Percentiles rank a stretch among this genome's conserved stretches.
Conservation (phyloP, 768 basidiomycete genomes). For the Lactarius sanguifluus region DNA sequence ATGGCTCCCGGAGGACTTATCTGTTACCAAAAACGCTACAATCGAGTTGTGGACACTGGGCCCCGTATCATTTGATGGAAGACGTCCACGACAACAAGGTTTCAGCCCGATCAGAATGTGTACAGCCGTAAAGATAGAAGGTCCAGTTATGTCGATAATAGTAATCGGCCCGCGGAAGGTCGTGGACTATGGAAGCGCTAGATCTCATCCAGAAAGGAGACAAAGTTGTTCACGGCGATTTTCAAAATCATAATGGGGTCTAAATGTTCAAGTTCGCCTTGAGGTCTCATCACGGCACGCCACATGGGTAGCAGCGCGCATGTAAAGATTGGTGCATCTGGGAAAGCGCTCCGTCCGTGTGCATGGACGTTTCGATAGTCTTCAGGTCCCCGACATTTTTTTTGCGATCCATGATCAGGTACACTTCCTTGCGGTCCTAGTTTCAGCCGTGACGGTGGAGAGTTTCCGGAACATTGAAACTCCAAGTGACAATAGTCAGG, state of each 20-base stretch:
- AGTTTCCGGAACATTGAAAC: background rate
- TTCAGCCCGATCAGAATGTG: constrained; percentile 5
- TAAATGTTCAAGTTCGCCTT: background rate
- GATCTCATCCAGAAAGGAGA: background rate
- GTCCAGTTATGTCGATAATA: background rate
- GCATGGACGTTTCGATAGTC: constrained; percentile 17
- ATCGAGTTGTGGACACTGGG: background rate
- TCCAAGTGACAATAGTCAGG: constrained; percentile 6
- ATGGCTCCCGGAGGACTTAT: background rate
- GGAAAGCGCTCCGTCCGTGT: constrained; percentile 4
- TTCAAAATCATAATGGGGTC: constrained; percentile 7
- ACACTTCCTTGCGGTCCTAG: background rate
- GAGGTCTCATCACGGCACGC: constrained; percentile 4
- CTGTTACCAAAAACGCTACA: background rate
- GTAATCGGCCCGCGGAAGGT: constrained; percentile 10
- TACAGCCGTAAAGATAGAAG: constrained; percentile 6
- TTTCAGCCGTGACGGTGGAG: background rate
- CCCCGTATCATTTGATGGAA: constrained; percentile 6
- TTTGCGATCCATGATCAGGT: background rate
- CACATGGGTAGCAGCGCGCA: constrained; percentile 2
- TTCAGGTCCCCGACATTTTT: constrained; percentile 20
- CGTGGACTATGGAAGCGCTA: background rate
- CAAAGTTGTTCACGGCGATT: no score
- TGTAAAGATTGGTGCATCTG: background rate
- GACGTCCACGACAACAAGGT: background rate